Evolutionary conservation across 108 stramenopile species (phyloP).

Genomic region (Skeletonema grethae): DNA sequence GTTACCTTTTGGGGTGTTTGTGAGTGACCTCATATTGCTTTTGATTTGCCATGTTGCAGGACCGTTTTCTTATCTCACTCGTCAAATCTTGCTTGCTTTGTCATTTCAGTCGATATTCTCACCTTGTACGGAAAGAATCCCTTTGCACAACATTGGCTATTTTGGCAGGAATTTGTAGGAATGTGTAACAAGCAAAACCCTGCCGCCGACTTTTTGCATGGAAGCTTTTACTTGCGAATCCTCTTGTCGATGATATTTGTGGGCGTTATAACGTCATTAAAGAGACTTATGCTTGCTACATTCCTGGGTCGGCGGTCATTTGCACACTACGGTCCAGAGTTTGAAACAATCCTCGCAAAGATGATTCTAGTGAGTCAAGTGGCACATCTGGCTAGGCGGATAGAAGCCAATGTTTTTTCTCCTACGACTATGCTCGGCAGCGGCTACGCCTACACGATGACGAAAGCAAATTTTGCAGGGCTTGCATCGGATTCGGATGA

Average conservation of each 20-base stretch:
- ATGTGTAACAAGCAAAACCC: constrained; percentile 59
- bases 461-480: constrained; percentile 3
- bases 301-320: constrained; percentile 59
- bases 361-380: constrained; percentile 63
- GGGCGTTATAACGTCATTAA: constrained; percentile 57
- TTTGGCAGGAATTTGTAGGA: constrained; percentile 48
- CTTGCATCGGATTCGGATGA: constrained; percentile 21
- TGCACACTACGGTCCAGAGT: constrained; percentile 49
- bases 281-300: constrained; percentile 64
- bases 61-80: background rate
- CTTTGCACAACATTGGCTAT: constrained; percentile 58
- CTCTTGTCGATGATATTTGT: constrained; percentile 50
- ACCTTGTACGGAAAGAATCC: constrained; percentile 40
- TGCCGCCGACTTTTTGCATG: constrained; percentile 33
- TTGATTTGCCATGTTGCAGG: too few species aligned
- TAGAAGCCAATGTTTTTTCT: constrained; percentile 22
- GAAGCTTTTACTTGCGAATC: constrained; percentile 38
- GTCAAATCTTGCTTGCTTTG: background rate
- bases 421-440: constrained; percentile 9
- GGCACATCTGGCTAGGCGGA: constrained; percentile 42
- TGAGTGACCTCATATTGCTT: constrained; percentile 4
- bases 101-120: constrained; percentile 12
- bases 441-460: constrained; percentile 29
- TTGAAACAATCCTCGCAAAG: constrained; percentile 63
- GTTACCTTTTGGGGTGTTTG: constrained; percentile 46